Evolutionary conservation across 1,139 yeast genomes (phyloP).

Genomic region (Taphrina pruni): DNA sequence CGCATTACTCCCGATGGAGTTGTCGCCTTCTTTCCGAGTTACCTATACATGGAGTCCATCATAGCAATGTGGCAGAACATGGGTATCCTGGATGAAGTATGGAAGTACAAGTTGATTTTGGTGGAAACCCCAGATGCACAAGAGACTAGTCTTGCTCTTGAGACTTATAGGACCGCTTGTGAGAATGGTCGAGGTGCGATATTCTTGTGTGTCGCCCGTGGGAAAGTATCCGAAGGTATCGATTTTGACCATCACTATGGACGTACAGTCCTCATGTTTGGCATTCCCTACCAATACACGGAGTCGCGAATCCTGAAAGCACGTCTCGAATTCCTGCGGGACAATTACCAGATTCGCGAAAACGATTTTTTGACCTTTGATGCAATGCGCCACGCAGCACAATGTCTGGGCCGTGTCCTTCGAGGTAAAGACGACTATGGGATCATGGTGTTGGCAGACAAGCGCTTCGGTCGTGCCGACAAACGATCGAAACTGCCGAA

Average conservation of each 20-base stretch:
- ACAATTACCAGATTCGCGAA: conserved; percentile 87
- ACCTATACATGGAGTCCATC: conserved; percentile 95
- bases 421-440: conserved; percentile 99
- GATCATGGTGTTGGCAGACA: conserved; percentile 95
- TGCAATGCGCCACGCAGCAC: conserved; percentile 99
- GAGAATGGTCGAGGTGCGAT: conserved; percentile 98
- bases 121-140: conserved; percentile 99
- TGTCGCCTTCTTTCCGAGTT: conserved; percentile 96
- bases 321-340: conserved; percentile 87
- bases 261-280: conserved; percentile 96
- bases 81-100: conserved; percentile 97
- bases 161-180: conserved; percentile 94
- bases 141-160: conserved; percentile 92
- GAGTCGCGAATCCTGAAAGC: conserved; percentile 96
- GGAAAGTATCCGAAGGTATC: conserved; percentile 97
- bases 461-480: conserved; percentile 71
- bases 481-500: conserved; percentile 89
- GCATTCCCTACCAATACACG: conserved; percentile 96
- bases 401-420: conserved; percentile 92
- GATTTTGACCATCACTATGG: conserved; percentile 99
- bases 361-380: conserved; percentile 95
- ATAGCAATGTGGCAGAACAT: conserved; percentile 90
- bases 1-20: conserved; percentile 97
- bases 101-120: conserved; percentile 92
- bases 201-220: conserved; percentile 95